Evolutionary conservation across 176 grass and related monocot genomes (phyloP), one percentile per base, ranked within the genome.

Genomic region (Eleusine coracana): DNA sequence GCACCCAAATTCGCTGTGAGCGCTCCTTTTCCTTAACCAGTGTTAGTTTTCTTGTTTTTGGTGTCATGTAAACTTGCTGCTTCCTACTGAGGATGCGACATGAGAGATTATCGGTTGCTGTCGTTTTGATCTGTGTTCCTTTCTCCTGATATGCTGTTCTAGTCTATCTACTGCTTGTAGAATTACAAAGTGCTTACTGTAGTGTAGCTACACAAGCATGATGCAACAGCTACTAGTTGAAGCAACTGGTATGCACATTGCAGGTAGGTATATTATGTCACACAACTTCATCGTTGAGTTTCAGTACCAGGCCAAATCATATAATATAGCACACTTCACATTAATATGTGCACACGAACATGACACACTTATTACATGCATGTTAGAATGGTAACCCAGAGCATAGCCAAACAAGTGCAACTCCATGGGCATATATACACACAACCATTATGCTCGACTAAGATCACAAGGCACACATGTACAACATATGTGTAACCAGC

Each of bases 341-440:
- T 66, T 36, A 46, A 46, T 60, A 77, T 80, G 63, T 68, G 77
- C 29, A 2, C 29, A 39, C 77, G 68, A 38, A 34, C 46, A 25
- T 7, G 23, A 10, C 3, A 48, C 45, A 80, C 63, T 68, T 80
- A 67, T 80, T 78, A 65, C 59, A 78, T n/a, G n/a, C n/a, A n/a
- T n/a, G n/a, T n/a, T n/a, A n/a, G n/a, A n/a, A n/a, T n/a, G n/a
- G n/a, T n/a, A n/a, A n/a, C n/a, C n/a, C n/a, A n/a, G n/a, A n/a
- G n/a, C n/a, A n/a, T n/a, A n/a, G n/a, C n/a, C n/a, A n/a, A n/a
- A n/a, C n/a, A n/a, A n/a, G n/a, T n/a, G n/a, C n/a, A n/a, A n/a
- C n/a, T n/a, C n/a, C n/a, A n/a, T n/a, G n/a, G n/a, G n/a, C n/a
- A n/a, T n/a, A n/a, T n/a, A n/a, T n/a, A n/a, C n/a, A n/a, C n/a